Base-by-base conservation (phyloP, 148 eudicot species). In the Rhododendron williamsianum region DNA sequence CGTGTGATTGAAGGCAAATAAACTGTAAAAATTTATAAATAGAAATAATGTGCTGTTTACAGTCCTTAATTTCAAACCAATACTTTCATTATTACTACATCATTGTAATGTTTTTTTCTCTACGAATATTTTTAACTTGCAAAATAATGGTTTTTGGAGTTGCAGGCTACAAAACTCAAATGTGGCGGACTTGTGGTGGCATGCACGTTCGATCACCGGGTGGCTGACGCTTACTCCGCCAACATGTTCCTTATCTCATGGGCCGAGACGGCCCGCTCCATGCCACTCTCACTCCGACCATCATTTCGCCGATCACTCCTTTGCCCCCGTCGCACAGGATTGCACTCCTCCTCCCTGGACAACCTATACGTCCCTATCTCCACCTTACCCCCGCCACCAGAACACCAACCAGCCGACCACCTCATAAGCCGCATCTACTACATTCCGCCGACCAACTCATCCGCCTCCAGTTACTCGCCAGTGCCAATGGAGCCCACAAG, bases 171-270 rank as follows among this genome's bases (percentile, higher is more conserved):
- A 0, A 85, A 91, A 81, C 83, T 95, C 1, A 89, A 85, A 58
- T 94, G 98, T 16, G 96, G 96, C 1, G 93, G 92, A 82, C 56
- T 89, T 12, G 90, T 94, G 85, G 85, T 95, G 69, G 92, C 85
- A 10, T 94, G 96, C 84, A 85, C 94, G 1, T 94, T 95, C 51
- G 92, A 93, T n/a, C 98, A 95, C 52, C 92, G 93, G 76, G 92
- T 94, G 15, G 91, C 94, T 58, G 98, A 96, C 65, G 98, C 96
- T 33, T 89, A 91, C 91, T 91, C 98, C 0, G 85, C 92, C 81
- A 91, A 92, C 94, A 91, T 94, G 93, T 94, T 96, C 36, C 91
- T 93, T 33, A 92, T 91, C 4, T 88, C 98, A 23, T 96, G 98
- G 98, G 90, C 94, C 0, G 92, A 92, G 81, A 87, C 88, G 56